Evolutionary conservation across 2,329 filamentous ascomycete species (phyloP).

Genomic region (Botrytis paeoniae): DNA sequence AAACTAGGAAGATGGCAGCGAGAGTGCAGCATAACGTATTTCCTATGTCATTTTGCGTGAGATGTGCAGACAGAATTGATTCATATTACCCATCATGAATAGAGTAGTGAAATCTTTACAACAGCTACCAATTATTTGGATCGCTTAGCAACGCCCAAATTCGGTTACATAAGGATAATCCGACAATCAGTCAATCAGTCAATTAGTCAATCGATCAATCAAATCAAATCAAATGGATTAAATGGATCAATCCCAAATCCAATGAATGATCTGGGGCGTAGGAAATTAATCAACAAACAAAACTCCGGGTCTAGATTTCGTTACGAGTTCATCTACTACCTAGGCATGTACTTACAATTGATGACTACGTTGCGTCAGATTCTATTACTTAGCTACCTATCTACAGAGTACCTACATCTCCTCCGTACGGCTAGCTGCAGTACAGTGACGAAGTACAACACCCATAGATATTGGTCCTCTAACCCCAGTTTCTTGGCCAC

Average conservation of each 20-base stretch:
- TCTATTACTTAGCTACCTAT: background rate
- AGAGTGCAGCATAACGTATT: background rate
- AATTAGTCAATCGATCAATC: no score
- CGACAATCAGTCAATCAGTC: background rate
- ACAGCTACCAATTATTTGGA: background rate
- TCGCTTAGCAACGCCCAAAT: background rate
- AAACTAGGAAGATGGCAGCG: background rate
- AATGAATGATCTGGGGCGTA: background rate
- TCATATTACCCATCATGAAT: background rate
- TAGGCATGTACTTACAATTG: background rate
- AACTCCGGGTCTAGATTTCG: background rate
- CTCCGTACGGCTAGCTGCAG: background rate
- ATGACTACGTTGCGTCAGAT: background rate
- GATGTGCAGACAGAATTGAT: background rate
- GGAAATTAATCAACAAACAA: background rate
- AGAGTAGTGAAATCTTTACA: no score
- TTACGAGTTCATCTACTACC: background rate
- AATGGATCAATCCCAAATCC: background rate
- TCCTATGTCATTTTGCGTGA: background rate
- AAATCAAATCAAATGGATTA: background rate
- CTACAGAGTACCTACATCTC: background rate
- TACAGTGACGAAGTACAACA: background rate
- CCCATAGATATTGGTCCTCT: background rate
- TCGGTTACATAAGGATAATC: slow-evolving; percentile 3
- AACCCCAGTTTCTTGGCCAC: background rate